These are phyloP conservation scores for Sphenostylis stenocarpa DNA, from an alignment of 306 rosid species.

Conservation along the genomic window DNA sequence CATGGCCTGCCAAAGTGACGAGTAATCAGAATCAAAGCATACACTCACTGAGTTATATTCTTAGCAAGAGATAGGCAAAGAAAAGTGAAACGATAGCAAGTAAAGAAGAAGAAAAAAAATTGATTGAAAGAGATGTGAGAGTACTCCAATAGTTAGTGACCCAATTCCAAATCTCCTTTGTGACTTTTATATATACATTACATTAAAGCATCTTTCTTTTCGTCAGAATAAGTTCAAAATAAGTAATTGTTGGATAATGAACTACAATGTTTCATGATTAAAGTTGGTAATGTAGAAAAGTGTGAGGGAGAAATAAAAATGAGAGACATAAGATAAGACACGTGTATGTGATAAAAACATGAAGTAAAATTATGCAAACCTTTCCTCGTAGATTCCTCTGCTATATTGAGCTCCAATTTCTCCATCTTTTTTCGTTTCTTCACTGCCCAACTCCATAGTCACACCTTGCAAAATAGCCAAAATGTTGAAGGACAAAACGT, in stretches of 20 bases:
- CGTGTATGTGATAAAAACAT: neutral
- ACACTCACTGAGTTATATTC: neutral
- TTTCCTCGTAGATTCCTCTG: neutral
- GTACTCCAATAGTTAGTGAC: neutral
- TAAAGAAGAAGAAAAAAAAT: neutral
- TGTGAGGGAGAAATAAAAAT: no score
- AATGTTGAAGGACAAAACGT: neutral
- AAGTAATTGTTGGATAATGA: neutral
- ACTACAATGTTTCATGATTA: neutral
- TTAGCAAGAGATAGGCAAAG: neutral
- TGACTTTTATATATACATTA: no score
- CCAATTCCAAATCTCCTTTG: neutral
- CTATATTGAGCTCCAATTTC: neutral
- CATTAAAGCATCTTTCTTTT: neutral
- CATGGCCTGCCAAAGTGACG: no score
- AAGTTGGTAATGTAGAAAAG: no score
- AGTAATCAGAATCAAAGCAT: no score
- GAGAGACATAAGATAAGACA: neutral
- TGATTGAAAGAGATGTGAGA: neutral
- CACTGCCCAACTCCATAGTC: neutral
- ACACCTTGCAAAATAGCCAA: neutral
- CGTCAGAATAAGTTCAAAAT: neutral
- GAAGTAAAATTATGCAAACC: neutral
- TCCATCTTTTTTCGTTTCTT: neutral
- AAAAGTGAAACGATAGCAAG: neutral